These are phyloP conservation scores for Monosporascus sp. DNA, from an alignment of 2,329 filamentous ascomycete genomes.

Conservation along the genomic window DNA sequence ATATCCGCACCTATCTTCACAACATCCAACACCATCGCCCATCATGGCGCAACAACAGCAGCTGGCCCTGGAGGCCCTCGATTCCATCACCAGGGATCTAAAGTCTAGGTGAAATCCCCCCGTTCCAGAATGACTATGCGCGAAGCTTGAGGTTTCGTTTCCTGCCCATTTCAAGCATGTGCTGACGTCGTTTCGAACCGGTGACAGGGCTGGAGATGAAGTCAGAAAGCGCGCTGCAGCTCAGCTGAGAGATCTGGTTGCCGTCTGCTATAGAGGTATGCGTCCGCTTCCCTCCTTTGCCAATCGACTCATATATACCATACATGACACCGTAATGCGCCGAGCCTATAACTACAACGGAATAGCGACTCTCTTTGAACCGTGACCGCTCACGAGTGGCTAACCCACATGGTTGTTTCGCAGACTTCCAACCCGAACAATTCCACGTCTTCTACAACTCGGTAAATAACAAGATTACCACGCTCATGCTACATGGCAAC, in stretches of 20 bases:
- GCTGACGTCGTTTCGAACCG: not conserved
- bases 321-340: too few species aligned
- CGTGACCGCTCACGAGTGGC: not conserved
- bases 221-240: slow-evolving; percentile 47
- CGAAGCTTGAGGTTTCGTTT: not conserved
- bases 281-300: not conserved
- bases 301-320: not conserved
- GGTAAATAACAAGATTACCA: slow-evolving; percentile 53
- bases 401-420: slow-evolving; percentile 3
- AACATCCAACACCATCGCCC: slow-evolving; percentile 8
- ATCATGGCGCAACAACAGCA: slow-evolving; percentile 40
- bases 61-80: slow-evolving; percentile 50
- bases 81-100: slow-evolving; percentile 49
- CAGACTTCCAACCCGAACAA: slow-evolving; percentile 73
- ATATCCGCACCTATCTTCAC: too few species aligned
- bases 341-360: too few species aligned
- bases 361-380: too few species aligned
- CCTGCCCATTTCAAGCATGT: not conserved
- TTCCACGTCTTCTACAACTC: slow-evolving; percentile 59
- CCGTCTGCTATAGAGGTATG: slow-evolving; percentile 50
- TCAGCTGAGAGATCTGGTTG: slow-evolving; percentile 51
- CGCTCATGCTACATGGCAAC: slow-evolving; percentile 74
- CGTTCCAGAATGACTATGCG: not conserved
- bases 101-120: slow-evolving; percentile 45
- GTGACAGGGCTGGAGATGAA: slow-evolving; percentile 39